Conservation (phyloP, 495 filamentous ascomycete genomes). For the Amniculicola lignicola region DNA sequence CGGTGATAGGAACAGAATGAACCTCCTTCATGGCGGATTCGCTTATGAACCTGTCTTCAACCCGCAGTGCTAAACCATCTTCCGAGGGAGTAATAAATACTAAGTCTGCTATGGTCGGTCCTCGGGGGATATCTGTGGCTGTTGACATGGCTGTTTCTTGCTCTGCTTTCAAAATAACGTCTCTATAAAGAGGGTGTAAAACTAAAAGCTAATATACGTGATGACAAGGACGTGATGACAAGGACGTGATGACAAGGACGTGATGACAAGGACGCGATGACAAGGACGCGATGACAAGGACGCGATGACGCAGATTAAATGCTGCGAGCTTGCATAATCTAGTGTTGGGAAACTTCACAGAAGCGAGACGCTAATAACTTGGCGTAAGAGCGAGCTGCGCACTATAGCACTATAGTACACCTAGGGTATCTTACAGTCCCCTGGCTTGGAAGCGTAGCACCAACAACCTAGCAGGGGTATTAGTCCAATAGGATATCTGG, state of each 20-base stretch:
- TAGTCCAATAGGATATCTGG: too few species aligned
- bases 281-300: background rate
- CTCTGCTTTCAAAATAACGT: background rate
- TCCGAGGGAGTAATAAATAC: background rate
- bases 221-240: too few species aligned
- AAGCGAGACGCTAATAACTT: background rate
- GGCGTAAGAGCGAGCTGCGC: background rate
- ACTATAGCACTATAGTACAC: too few species aligned
- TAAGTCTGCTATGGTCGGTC: background rate
- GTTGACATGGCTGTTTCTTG: background rate
- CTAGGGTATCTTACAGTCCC: too few species aligned
- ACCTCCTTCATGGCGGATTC: conserved; percentile 32
- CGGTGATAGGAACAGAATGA: conserved; percentile 53
- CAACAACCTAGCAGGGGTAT: too few species aligned
- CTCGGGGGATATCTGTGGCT: background rate
- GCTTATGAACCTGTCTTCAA: background rate
- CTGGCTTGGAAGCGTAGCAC: too few species aligned
- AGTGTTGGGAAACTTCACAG: background rate
- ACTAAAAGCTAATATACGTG: too few species aligned
- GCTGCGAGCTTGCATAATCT: background rate
- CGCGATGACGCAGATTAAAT: background rate
- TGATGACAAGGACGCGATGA: too few species aligned
- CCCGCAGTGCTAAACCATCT: background rate
- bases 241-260: too few species aligned
- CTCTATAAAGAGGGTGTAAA: too few species aligned